These are phyloP conservation scores for Acer negundo DNA, from an alignment of 345 rosid genomes.

Conservation along the genomic window DNA sequence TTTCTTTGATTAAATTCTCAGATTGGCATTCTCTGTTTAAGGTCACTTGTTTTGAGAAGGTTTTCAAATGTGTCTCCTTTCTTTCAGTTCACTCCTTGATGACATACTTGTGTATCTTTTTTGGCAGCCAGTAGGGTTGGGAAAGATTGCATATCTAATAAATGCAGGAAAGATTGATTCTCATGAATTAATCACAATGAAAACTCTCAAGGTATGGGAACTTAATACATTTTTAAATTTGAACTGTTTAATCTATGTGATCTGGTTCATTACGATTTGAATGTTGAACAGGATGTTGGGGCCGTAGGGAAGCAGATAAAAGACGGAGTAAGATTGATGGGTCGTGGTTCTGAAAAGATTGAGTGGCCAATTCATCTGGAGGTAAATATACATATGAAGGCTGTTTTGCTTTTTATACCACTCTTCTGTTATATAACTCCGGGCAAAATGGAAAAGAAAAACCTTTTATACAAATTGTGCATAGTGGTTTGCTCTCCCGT, in stretches of 20 bases:
- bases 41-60: not conserved
- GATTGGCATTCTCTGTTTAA: not conserved
- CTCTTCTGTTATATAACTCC: not conserved
- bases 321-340: conserved; percentile 97
- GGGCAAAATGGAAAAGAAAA: not conserved
- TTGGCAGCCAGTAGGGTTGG: conserved; percentile 89
- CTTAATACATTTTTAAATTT: conserved; percentile 13
- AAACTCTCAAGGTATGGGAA: conserved; percentile 76
- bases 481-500: not conserved
- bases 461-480: not conserved
- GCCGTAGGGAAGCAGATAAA: conserved; percentile 89
- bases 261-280: conserved; percentile 22
- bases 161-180: conserved; percentile 93
- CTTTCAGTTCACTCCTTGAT: conserved; percentile 7
- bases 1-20: not conserved
- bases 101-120: not conserved
- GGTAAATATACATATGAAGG: conserved; percentile 42
- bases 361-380: conserved; percentile 96
- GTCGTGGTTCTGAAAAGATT: conserved; percentile 86
- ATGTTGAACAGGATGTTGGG: conserved; percentile 56
- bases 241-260: conserved; percentile 7
- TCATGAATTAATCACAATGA: conserved; percentile 95
- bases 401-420: not conserved
- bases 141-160: conserved; percentile 89
- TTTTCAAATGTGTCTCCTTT: not conserved